Evolutionary conservation across 768 basidiomycete species (phyloP).

Genomic region (Lentinula guzmanii): DNA sequence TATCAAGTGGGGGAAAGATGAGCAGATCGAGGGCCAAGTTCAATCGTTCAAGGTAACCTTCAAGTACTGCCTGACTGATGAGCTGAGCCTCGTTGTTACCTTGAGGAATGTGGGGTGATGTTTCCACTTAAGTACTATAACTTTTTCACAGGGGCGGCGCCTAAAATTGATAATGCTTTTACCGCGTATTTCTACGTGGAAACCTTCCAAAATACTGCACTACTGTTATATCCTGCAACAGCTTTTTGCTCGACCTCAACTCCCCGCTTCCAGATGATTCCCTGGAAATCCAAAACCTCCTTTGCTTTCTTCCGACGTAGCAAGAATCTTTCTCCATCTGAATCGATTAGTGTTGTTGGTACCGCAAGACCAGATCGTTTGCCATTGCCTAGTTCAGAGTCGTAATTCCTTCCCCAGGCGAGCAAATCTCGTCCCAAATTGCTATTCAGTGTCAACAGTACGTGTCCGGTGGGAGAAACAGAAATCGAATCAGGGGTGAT

Average conservation of each 20-base stretch:
- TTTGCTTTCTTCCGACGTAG: conserved; percentile 43
- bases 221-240: conserved; percentile 57
- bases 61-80: not conserved
- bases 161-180: not conserved
- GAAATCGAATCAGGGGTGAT: conserved; percentile 58
- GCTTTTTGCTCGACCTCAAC: conserved; percentile 61
- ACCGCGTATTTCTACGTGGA: conserved; percentile 6
- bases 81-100: conserved; percentile 1
- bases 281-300: conserved; percentile 53
- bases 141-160: not conserved
- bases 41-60: conserved; percentile 16
- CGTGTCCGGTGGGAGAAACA: conserved; percentile 72
- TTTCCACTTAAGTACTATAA: not conserved
- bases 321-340: conserved; percentile 55
- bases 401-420: conserved; percentile 69
- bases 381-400: conserved; percentile 73
- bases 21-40: conserved; percentile 20
- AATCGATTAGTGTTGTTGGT: conserved; percentile 45
- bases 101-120: not conserved
- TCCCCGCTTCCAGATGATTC: conserved; percentile 52
- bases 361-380: conserved; percentile 52
- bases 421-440: conserved; percentile 60
- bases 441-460: conserved; percentile 69
- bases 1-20: conserved; percentile 6
- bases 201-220: conserved; percentile 69